Evolutionary conservation across 208 protist species (phyloP), one percentile per base, ranked within the genome.

Genomic region (Crithidia thermophila): DNA sequence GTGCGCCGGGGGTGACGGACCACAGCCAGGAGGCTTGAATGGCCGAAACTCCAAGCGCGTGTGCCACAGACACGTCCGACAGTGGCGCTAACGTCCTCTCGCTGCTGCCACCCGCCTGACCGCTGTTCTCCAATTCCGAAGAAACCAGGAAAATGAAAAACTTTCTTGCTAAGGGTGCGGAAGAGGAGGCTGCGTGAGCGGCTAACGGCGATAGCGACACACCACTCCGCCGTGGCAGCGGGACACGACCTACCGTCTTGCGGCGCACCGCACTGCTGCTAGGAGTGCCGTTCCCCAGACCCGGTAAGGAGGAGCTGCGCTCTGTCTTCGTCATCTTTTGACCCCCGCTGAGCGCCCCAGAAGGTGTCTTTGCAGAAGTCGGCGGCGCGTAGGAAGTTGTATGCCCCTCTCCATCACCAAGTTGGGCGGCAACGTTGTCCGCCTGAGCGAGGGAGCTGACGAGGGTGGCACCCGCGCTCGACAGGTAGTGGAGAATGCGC

Each of bases 1-100:
- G 14, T 3, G 51, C 43, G 23, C 68, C 68, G 11, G 68, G 68
- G n/a, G 42, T 36, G 21, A 74, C 40, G 47, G 50, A 49, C 68
- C 68, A 69, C 55, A 85, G 58, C 82, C 82, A 88, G 21, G 58
- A 51, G 8, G 76, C 59, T 34, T 69, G 69, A 18, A 88, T 67
- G 0, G 76, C 75, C 21, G 78, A 77, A 21, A 88, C 63, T 6
- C 82, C 82, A n/a, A 84, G 51, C 7, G 79, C 79, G 69, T 88
- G 82, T 3, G 82, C 82, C 2, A 83, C 43, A 30, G 51, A 65
- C 39, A 79, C 73, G 14, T 74, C 73, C 4, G 67, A 45, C 18
- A 74, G n/a, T n/a, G n/a, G n/a, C n/a, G n/a, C n/a, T n/a, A n/a
- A n/a, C n/a, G n/a, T n/a, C n/a, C n/a, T n/a, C n/a, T n/a, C n/a